Conservation (phyloP, 495 filamentous ascomycete genomes). For the Neurospora pannonica region DNA sequence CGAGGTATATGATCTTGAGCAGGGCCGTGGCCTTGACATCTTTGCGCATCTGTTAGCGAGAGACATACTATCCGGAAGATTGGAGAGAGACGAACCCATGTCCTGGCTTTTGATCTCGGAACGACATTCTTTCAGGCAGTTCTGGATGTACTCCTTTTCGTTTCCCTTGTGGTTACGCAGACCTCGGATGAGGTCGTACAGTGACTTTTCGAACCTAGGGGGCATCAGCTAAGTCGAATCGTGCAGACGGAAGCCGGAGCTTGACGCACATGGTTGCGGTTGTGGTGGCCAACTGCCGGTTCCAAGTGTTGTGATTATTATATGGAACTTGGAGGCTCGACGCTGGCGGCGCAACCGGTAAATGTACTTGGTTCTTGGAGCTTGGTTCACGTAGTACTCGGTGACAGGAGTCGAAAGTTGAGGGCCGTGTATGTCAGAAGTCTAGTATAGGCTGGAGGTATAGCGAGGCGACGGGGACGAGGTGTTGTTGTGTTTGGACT, state of each 20-base stretch:
- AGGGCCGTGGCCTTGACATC: conserved; percentile 94
- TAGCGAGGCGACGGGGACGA: background rate
- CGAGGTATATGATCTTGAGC: conserved; percentile 89
- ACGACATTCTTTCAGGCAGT: conserved; percentile 87
- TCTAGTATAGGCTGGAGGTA: background rate
- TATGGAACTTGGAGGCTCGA: background rate
- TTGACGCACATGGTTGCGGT: conserved; percentile 15
- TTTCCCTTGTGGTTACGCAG: conserved; percentile 86
- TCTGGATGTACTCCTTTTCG: conserved; percentile 88
- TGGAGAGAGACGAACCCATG: conserved; percentile 53
- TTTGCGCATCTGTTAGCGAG: conserved; percentile 26
- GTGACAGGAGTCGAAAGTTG: background rate
- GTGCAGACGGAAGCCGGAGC: background rate
- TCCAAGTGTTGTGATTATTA: background rate
- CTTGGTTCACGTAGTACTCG: background rate
- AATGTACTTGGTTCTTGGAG: background rate
- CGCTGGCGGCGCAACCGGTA: background rate
- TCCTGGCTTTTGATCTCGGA: conserved; percentile 81
- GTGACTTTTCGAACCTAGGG: conserved; percentile 91
- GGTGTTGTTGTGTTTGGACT: background rate
- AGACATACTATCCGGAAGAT: background rate
- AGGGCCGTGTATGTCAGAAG: background rate
- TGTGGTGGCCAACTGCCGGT: background rate
- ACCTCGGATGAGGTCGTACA: conserved; percentile 97
- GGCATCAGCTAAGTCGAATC: conserved; percentile 14